Evolutionary conservation across 2,329 filamentous ascomycete species (phyloP), one percentile per base, ranked within the genome.

Genomic region (Talaromyces rugulosus): DNA sequence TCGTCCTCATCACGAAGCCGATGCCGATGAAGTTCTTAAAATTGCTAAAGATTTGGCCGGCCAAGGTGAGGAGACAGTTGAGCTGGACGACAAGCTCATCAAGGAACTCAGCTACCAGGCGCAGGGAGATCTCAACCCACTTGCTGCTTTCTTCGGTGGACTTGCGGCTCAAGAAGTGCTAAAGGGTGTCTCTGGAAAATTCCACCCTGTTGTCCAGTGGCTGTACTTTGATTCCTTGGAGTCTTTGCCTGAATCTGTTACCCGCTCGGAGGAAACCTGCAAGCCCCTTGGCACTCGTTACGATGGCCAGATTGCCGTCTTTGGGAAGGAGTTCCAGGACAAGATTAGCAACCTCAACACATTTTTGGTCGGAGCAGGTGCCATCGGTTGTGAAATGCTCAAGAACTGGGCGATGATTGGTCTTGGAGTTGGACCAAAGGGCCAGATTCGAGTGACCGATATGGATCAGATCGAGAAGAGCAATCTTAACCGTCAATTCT

Each of bases 371-470:
- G 95, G 95, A 68, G 92, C 95, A 54, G 95, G 95, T 70, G 95
- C 96, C 66, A 99, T 99, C 75, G 95, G 95, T 53, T 99, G 95
- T 72, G 95, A 99, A 74, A 99, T 98, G 90, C 81, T 99, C 68
- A 99, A 99, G 86, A 98, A 98, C 77, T 99, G 95, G 93, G 94
- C 96, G 40, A 96, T 99, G 93, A 96, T 98, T 75, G 95, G 95
- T 67, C 82, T 99, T 33, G 94, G 89, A 52, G 91, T 90, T 53
- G 95, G 95, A 4, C 91, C 92, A 3, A 85, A 92, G 56, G 95
- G 95, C 70, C 89, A 90, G 76, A 96, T 99, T 71, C 91, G 82
- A 62, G 90, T 99, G 56, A 98, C 96, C 14, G 95, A 99, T 74
- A 98, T 96, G 87, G 95, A 99, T 73, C 93, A 93, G 60, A 99